Base-by-base conservation (phyloP, 768 basidiomycete species). In the Tulasnella sp. region DNA sequence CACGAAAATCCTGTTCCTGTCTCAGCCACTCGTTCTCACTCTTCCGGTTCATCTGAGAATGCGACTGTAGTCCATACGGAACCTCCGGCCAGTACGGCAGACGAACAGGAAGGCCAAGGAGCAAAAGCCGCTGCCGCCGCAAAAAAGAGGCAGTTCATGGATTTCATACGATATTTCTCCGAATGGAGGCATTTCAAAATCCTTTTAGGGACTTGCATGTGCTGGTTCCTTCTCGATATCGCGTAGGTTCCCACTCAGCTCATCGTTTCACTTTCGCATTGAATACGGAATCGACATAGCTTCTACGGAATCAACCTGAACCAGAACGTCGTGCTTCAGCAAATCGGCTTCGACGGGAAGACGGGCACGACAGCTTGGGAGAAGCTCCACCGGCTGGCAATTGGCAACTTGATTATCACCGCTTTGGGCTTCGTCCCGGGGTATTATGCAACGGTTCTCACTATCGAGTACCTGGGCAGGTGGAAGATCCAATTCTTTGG, bases 151-250 rank as follows among this genome's bases (percentile, higher is more conserved):
- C 60, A 64, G 60, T 64, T 64, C n/a, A 18, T 34, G 90, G 93
- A 94, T 76, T 93, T 93, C 84, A 22, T 90, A 72, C 79, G 80
- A 37, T 94, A 95, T 85, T 93, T 94, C 84, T 90, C 90, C 7
- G 89, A 94, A 84, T 94, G 92, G 93, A 87, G 90, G 8, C 92
- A 95, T 79, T 86, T 88, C 3, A 93, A 92, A 83, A 84, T 91
- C 31, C 86, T 95, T 18, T 86, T 95, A 69, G 93, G 91, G 14
- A 94, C 93, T 0, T 89, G 89, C 79, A 42, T 84, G 64, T 92
- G 90, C 82, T 95, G 94, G 94, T 94, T 95, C 87, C 84, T 94
- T 31, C 88, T 94, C 50, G 93, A 94, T 82, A 89, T 94, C 44
- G 91, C 93, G 37, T 37, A 37, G 2, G 37, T 37, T 37, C 37